Conservation (phyloP, 306 rosid genomes). For the Cotoneaster glaucophyllus region DNA sequence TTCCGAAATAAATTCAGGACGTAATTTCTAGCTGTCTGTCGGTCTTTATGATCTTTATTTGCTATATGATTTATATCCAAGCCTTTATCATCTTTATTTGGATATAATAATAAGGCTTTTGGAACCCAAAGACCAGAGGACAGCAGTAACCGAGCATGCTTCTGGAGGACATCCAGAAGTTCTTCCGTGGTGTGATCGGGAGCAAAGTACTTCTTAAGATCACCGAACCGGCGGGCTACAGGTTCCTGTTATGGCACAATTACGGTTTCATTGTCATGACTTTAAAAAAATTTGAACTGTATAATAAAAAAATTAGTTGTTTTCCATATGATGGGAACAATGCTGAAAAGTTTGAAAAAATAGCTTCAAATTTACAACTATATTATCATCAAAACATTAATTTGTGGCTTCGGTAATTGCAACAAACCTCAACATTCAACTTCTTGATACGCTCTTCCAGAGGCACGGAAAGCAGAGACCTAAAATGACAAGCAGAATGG, state of each 20-base stretch:
- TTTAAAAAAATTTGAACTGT: neutral
- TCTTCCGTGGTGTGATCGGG: constrained; percentile 51
- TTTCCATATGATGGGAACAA: neutral
- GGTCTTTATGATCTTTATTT: constrained; percentile 12
- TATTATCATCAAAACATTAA: neutral
- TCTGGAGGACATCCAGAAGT: constrained; percentile 53
- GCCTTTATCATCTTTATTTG: constrained; percentile 4
- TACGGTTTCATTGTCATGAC: neutral
- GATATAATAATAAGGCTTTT: constrained; percentile 43
- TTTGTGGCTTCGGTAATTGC: constrained; percentile 4
- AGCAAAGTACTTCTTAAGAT: constrained; percentile 73
- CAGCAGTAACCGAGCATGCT: constrained; percentile 43
- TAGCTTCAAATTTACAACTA: neutral
- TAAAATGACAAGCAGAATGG: constrained; percentile 24
- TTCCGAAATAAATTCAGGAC: constrained; percentile 40
- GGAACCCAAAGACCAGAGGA: constrained; percentile 71
- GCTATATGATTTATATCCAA: neutral
- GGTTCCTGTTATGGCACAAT: constrained; percentile 44
- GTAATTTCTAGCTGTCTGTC: constrained; percentile 45
- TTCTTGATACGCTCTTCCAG: constrained; percentile 72
- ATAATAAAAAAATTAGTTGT: neutral
- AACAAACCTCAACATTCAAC: constrained; percentile 68
- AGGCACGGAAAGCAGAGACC: constrained; percentile 60
- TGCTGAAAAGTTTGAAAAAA: neutral
- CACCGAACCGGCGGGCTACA: constrained; percentile 54